phyloP scores from a whole-genome alignment of 2,329 filamentous ascomycete species.

The Neofusicoccum sp. region DNA sequence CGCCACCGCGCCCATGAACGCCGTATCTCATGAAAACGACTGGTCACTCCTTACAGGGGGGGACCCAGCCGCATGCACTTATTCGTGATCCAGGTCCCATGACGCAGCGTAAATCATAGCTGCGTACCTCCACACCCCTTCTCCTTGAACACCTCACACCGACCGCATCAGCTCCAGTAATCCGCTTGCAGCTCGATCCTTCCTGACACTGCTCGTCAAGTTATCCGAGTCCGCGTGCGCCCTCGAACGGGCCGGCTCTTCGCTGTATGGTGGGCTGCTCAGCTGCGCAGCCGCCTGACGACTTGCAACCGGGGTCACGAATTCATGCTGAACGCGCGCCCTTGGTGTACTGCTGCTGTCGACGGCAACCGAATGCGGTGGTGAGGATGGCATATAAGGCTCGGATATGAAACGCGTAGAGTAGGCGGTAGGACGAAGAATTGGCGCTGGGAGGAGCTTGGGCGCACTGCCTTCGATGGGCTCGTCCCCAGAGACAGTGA shows the following conservation, averaged over 20 bases:
- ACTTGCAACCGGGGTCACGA: slow-evolving; percentile 21
- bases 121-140: not conserved
- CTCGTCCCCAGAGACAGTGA: slow-evolving; percentile 33
- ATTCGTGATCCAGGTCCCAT: not conserved
- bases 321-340: slow-evolving; percentile 22
- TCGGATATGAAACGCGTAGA: slow-evolving; percentile 42
- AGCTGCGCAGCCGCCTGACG: slow-evolving; percentile 25
- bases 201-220: slow-evolving; percentile 51
- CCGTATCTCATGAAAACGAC: not conserved
- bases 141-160: not conserved
- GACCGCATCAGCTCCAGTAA: slow-evolving; percentile 51
- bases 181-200: slow-evolving; percentile 56
- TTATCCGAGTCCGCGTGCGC: slow-evolving; percentile 29
- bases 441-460: slow-evolving; percentile 41
- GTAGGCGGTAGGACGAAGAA: slow-evolving; percentile 42
- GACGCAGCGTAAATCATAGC: not conserved
- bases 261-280: slow-evolving; percentile 32
- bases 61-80: not conserved
- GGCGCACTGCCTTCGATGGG: not conserved
- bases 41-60: not conserved
- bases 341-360: slow-evolving; percentile 25
- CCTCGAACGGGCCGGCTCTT: slow-evolving; percentile 29
- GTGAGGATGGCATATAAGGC: slow-evolving; percentile 17
- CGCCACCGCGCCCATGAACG: slow-evolving; percentile 1
- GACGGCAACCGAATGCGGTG: not conserved